Base-by-base conservation (phyloP, 2,329 filamentous ascomycete species). In the Thelonectria olida region DNA sequence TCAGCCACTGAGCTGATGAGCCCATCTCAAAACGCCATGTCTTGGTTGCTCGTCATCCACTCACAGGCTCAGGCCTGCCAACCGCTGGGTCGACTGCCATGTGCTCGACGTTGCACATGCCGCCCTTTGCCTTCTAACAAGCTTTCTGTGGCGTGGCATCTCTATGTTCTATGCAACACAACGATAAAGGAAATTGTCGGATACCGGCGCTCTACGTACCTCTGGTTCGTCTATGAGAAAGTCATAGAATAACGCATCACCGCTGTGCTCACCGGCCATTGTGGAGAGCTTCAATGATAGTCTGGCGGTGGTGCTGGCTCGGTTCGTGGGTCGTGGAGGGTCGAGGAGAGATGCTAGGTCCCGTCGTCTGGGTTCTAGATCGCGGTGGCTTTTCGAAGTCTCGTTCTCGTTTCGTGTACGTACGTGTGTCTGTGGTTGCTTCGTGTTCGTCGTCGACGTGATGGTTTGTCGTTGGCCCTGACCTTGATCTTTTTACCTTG, bases 191-290 rank as follows among this genome's bases (percentile, higher is more conserved):
- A 34, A 44, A 54, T 51, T 41, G 50, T 13, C 48, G 39, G 54
- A 49, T 51, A 44, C 41, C 23, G 41, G 38, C 34, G 19, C 25
- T 36, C 42, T 51, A 70, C 69, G 54, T 71, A 72, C 69, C 69
- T 72, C 67, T 31, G 66, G 63, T 15, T 72, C 69, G 44, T 72
- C 69, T 59, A 72, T 71, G 67, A 72, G 62, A 63, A 72, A 72
- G 65, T 72, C 69, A 68, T 72, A 72, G 58, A 72, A 71, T 61
- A 70, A 69, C 67, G 67, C 65, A 45, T 72, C 69, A 54, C 57
- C 66, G 19, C 48, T 54, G 19, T 67, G 65, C 25, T 68, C 67
- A 45, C 62, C 67, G 56, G 67, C 65, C 69, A 72, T 72, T 52
- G 53, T 72, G 57, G 27, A 17, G 36, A 10, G 6, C 42, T 17